These are phyloP conservation scores for Imleria badia DNA, from an alignment of 768 basidiomycete genomes.

Conservation along the genomic window DNA sequence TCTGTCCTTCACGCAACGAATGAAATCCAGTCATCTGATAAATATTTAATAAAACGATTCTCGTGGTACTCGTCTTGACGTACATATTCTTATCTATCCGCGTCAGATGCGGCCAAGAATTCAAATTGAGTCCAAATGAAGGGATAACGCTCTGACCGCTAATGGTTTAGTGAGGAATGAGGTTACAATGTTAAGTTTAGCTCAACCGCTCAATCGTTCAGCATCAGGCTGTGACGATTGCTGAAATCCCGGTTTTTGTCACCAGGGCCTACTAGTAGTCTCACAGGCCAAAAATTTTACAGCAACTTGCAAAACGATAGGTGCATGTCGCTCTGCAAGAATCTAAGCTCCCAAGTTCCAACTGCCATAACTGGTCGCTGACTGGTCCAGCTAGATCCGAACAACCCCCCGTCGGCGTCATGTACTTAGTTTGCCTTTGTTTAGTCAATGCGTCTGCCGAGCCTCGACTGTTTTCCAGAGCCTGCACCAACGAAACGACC, in stretches of 20 bases:
- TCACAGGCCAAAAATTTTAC: background rate
- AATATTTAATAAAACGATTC: conserved; percentile 1
- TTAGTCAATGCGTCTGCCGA: no score
- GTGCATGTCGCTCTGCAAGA: no score
- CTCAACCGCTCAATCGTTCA: background rate
- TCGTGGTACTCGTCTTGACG: conserved; percentile 13
- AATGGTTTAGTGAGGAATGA: background rate
- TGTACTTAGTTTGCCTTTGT: no score
- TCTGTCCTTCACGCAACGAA: conserved; percentile 1
- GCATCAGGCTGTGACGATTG: background rate
- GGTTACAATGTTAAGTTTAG: background rate
- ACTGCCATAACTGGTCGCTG: no score
- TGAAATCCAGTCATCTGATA: background rate
- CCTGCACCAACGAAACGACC: no score
- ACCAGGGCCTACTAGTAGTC: background rate
- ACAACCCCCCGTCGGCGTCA: no score
- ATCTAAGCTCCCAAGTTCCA: no score
- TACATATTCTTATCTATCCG: conserved; percentile 12
- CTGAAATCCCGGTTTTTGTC: background rate
- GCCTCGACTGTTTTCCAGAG: no score
- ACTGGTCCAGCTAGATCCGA: no score
- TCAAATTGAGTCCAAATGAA: conserved; percentile 10
- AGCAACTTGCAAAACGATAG: no score
- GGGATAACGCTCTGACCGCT: background rate
- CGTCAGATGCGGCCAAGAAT: background rate